A percentile compares a stretch with the other conserved stretches of the same genome.
Evolutionary conservation across 495 filamentous ascomycete genomes (phyloP).

Genomic region (Neurospora pannonica): DNA sequence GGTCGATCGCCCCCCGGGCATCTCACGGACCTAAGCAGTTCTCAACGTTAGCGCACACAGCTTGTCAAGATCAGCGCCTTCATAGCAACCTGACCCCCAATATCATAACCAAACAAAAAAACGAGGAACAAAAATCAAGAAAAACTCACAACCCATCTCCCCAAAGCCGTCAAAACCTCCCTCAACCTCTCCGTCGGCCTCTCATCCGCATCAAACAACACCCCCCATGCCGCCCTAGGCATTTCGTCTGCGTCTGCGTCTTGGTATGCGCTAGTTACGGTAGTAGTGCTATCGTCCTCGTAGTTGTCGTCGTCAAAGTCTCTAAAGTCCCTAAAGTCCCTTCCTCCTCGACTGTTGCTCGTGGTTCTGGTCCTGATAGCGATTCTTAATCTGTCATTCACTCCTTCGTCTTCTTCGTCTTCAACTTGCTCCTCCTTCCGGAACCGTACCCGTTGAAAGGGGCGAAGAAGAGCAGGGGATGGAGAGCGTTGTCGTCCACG

Average conservation of each 20-base stretch:
- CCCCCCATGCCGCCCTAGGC: background rate
- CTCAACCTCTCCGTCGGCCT: background rate
- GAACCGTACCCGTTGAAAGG: background rate
- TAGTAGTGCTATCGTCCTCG: background rate
- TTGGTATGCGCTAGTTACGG: background rate
- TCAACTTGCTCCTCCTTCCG: background rate
- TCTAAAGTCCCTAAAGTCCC: background rate
- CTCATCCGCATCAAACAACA: background rate
- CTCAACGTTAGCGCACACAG: background rate
- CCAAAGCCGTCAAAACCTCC: background rate
- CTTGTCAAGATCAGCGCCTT: background rate
- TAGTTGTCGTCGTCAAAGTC: background rate
- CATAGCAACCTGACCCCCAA: background rate
- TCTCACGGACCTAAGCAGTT: background rate
- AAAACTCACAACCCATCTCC: background rate
- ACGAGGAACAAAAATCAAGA: background rate
- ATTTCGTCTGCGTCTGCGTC: background rate
- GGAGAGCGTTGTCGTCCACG: background rate
- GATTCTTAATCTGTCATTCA: background rate
- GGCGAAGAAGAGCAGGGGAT: background rate
- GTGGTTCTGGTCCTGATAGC: background rate
- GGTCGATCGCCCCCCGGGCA: background rate
- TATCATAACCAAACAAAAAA: background rate
- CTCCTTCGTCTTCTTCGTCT: background rate
- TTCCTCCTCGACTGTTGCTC: background rate